Evolutionary conservation across 164 flowering plant genomes (phyloP), one percentile per base, ranked within the genome.

Genomic region (Santalum album): DNA sequence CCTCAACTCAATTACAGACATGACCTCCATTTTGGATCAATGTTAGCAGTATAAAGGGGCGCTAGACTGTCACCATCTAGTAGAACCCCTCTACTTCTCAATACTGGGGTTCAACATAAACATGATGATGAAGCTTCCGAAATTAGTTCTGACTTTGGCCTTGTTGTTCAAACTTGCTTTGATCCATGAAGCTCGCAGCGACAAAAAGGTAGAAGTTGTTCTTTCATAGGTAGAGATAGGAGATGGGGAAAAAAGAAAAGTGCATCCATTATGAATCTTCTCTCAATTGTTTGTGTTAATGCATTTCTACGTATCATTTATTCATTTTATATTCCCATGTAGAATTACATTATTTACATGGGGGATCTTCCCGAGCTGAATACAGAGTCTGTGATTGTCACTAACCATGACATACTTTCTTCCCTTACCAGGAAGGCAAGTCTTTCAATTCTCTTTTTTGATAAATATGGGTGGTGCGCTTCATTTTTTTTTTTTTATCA

Each of bases 301-400:
- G 34, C 9, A 29, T 29, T 29, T 29, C n/a, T n/a, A n/a, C n/a
- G n/a, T n/a, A n/a, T 29, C 6, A 29, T 29, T 29, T 29, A 29
- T 9, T 4, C 34, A 29, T 3, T 29, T 29, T 9, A 29, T 29
- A 29, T 29, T 4, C 4, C 9, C 34, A 3, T 29, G 66, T 71
- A 76, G 80, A 77, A 68, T 61, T 76, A 73, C 55, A 57, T 76
- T 17, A 75, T 70, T 20, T 76, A 73, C 75, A 76, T 73, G 75
- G 80, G 80, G 0, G 63, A 65, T 22, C 71, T 65, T 53, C 55
- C 77, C 0, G 60, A 62, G 57, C 67, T 72, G 12, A 55, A 61
- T 35, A 60, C 72, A 22, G 69, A 76, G 18, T 65, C 72, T 1
- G 74, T 68, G 20, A 63, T 71, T 40, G 25, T 6, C 50, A 72